Base-by-base conservation (phyloP, 2,329 filamentous ascomycete genomes). In the Apiospora aurea region DNA sequence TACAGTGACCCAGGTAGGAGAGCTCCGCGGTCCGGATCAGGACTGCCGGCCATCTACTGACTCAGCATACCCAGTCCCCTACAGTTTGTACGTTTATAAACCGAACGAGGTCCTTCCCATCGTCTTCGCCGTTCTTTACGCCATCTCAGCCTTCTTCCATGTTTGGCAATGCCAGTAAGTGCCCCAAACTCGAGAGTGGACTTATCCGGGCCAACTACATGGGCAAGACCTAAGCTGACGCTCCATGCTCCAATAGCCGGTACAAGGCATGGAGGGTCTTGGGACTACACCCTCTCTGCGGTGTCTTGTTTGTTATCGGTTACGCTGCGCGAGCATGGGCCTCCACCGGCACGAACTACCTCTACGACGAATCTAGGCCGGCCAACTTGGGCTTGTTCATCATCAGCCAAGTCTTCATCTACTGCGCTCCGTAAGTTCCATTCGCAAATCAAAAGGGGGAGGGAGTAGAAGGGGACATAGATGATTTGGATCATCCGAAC, bases 81-180 rank as follows among this genome's bases (percentile, higher is more conserved):
- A 69, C 1, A 85, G 83, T 72, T 76, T 84, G 29, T 85, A 80
- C 71, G 78, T 85, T 75, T 90, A 90, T 73, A 84, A 84, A 16
- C 89, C 89, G 0, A 88, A 87, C 77, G 87, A 88, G 77, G 82
- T 74, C 5, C 87, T 87, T 0, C 87, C 89, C 0, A 83, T 89
- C 26, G 75, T 88, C 66, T 90, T 89, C 76, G 82, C 85, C 4
- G 74, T 86, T 21, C 75, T 86, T 0, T 88, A 87, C 72, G 78
- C 80, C 6, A 74, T 84, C 46, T 88, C 87, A 0, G 85, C 83
- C 6, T 57, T 78, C n/a, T 74, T 82, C 2, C 88, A 90, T 75
- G 77, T 83, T n/a, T 90, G 85, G 79, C 88, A 90, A 77, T 88
- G 85, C 75, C 81, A 73, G 81, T 82, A 72, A 75, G 81, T 77